Percentiles rank a stretch among this genome's conserved stretches.
These are phyloP conservation scores for Begonia fuchsioides DNA, from an alignment of 306 rosid genomes.

Conservation along the genomic window DNA sequence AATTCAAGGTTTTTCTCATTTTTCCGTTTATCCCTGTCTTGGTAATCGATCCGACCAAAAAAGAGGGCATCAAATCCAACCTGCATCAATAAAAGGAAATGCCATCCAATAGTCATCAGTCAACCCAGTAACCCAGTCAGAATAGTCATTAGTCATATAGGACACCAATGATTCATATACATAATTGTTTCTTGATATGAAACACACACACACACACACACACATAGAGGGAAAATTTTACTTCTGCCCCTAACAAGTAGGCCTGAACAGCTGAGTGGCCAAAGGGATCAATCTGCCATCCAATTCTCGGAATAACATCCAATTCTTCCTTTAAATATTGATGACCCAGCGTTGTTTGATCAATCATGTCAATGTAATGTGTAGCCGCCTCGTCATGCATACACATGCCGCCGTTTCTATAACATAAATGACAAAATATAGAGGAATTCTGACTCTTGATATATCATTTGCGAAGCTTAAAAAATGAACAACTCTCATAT, in stretches of 20 bases:
- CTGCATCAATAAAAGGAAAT: conserved; percentile 15
- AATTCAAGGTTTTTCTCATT: conserved; percentile 35
- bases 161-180: too few species aligned
- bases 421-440: conserved; percentile 3
- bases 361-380: conserved; percentile 72
- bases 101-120: too few species aligned
- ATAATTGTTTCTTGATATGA: too few species aligned
- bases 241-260: conserved; percentile 44
- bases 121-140: too few species aligned
- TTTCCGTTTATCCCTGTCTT: conserved; percentile 39
- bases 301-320: conserved; percentile 31
- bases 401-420: conserved; percentile 90
- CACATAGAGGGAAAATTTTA: conserved; percentile 7
- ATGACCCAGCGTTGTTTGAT: conserved; percentile 33
- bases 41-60: conserved; percentile 39
- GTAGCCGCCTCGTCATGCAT: conserved; percentile 94
- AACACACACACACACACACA: too few species aligned
- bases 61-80: conserved; percentile 38
- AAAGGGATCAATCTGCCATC: conserved; percentile 55
- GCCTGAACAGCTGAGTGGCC: conserved; percentile 56
- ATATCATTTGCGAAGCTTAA: neutral
- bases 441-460: neutral
- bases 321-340: conserved; percentile 24
- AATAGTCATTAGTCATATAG: too few species aligned
- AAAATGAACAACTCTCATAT: neutral